Base-by-base conservation (phyloP, 1,284 basidiomycete genomes). In the Boletellus deceptivus region DNA sequence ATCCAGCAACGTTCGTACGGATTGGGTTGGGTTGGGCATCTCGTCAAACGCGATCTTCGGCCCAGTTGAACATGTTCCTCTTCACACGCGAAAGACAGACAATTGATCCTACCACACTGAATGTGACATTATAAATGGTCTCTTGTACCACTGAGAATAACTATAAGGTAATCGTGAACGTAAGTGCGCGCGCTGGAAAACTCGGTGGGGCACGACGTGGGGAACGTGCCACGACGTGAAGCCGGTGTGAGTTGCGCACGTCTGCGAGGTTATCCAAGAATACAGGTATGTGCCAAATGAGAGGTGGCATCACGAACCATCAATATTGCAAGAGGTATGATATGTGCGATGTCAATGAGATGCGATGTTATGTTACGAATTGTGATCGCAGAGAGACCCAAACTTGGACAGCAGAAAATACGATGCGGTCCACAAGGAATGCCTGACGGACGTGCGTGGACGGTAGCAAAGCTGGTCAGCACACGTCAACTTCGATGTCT, bases 401-500 rank as follows among this genome's bases (percentile, higher is more conserved):
- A 47, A 44, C 38, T 27, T 38, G 29, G 14, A 24, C 31, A 44
- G 40, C 49, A 34, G 31, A 50, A 50, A 54, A 46, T 38, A 41
- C 6, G 37, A 11, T 3, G 33, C 27, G 48, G 33, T 42, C 37
- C 22, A 31, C 7, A 14, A 24, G 25, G 11, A 35, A 52, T 38
- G 17, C 24, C 40, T 37, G 33, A 22, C 6, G 36, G 31, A 24
- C n/a, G 39, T 31, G 31, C 20, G 13, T 10, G 13, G 40, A 47
- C 13, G 27, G 24, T 37, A 42, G 35, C 20, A 13, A 33, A 39
- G 27, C 40, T 3, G 10, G 39, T 65, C 53, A 64, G 47, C 63
- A 64, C 14, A 64, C 53, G 17, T 64, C 63, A 35, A 68, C 49
- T 46, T 64, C 63, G 31, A 64, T 60, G 46, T 64, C 66, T 59